Conservation (phyloP, 2,329 filamentous ascomycete species). For the Cryoendolithus antarcticus region DNA sequence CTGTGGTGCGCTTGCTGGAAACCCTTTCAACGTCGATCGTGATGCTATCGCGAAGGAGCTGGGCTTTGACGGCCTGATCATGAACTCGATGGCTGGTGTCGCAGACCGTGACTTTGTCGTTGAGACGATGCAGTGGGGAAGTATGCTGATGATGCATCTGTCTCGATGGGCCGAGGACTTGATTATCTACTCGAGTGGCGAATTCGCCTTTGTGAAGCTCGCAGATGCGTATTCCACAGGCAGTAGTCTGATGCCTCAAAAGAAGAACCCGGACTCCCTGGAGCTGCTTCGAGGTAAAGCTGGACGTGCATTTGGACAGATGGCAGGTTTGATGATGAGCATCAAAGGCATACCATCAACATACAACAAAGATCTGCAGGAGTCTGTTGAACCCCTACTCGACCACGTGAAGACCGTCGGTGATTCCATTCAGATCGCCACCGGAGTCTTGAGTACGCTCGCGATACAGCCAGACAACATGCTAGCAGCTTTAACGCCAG, state of each 20-base stretch:
- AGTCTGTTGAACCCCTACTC: slow-evolving; percentile 62
- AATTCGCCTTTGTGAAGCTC: slow-evolving; percentile 64
- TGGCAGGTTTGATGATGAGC: slow-evolving; percentile 68
- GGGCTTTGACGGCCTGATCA: slow-evolving; percentile 62
- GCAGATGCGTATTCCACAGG: slow-evolving; percentile 73
- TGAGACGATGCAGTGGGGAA: slow-evolving; percentile 70
- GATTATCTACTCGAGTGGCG: slow-evolving; percentile 66
- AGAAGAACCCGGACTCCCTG: slow-evolving; percentile 69
- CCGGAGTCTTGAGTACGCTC: slow-evolving; percentile 65
- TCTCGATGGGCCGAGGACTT: slow-evolving; percentile 74
- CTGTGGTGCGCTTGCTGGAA: slow-evolving; percentile 66
- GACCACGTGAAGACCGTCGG: slow-evolving; percentile 71
- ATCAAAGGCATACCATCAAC: slow-evolving; percentile 65
- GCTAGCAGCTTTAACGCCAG: slow-evolving; percentile 63
- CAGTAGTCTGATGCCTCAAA: slow-evolving; percentile 67
- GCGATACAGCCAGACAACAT: slow-evolving; percentile 61
- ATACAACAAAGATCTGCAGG: slow-evolving; percentile 90
- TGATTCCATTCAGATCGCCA: slow-evolving; percentile 72
- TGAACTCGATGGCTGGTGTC: slow-evolving; percentile 66
- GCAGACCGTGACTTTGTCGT: slow-evolving; percentile 72
- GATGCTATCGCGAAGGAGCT: slow-evolving; percentile 67
- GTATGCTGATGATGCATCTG: slow-evolving; percentile 67
- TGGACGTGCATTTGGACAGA: slow-evolving; percentile 66
- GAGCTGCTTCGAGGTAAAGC: slow-evolving; percentile 67
- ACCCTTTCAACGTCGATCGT: slow-evolving; percentile 72